Evolutionary conservation across 768 basidiomycete genomes (phyloP), one percentile per base, ranked within the genome.

Genomic region (Podaxis sp.): DNA sequence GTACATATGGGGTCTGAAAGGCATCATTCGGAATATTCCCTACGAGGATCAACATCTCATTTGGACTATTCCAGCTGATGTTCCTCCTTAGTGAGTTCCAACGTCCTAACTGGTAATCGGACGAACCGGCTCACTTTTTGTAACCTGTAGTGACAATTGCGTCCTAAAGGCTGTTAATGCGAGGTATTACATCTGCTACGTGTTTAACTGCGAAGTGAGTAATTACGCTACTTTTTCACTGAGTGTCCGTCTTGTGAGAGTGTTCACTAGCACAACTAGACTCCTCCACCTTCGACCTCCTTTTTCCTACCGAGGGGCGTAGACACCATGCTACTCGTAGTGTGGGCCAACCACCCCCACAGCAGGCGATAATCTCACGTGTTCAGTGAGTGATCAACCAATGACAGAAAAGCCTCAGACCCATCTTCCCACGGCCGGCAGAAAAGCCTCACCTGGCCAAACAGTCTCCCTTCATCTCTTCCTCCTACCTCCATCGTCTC

Each of bases 381-480:
- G 42, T 5, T 44, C 27, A 32, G 9, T 32, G 32, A 7, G 25
- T 7, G 25, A 51, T 7, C 13, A 57, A 50, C 64, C 64, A 65
- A 65, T 65, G 44, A 65, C 50, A 63, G 50, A 65, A 65, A 65
- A 55, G 64, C 42, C 64, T 65, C 64, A 60, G 11, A 6, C 18
- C 18, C n/a, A 44, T n/a, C 6, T 50, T 59, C 57, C 38, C 57
- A 62, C 57, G 32, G 2, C 14, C 38, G 59, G 64, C 64, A 60
- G 47, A 65, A 65, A 65, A 61, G 64, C 48, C 64, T 65, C 64
- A 62, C 21, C 21, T 44, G 18, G 27, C 13, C 18, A 32, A 51
- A 4, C 28, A 3, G 5, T 44, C 35, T 28, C 44, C 28, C 23
- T n/a, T 48, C 53, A 18, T 38, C 25, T 58, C 16, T 37, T 16